These are phyloP conservation scores for Leishmania braziliensis DNA, from an alignment of 208 protist genomes.

Conservation along the genomic window DNA sequence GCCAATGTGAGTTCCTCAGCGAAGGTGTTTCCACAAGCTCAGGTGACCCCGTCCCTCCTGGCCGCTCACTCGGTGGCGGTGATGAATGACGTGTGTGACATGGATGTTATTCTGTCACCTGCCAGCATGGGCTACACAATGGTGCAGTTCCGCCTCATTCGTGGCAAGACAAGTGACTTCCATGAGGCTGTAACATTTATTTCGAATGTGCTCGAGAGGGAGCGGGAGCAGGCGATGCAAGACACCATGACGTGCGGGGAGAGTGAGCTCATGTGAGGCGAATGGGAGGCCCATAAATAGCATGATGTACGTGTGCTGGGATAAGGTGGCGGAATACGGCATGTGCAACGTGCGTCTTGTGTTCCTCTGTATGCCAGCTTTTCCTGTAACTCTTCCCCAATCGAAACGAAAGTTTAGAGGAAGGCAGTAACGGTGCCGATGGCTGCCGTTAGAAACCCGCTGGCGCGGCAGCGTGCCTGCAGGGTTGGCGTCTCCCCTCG, in stretches of 20 bases:
- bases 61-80: slow-evolving; percentile 37
- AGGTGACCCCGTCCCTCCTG: no score
- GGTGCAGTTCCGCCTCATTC: slow-evolving; percentile 79
- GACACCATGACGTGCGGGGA: slow-evolving; percentile 84
- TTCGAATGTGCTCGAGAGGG: slow-evolving; percentile 66
- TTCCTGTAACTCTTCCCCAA: background rate
- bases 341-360: background rate
- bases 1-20: background rate
- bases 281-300: background rate
- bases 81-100: slow-evolving; percentile 70
- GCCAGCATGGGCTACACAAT: slow-evolving; percentile 79
- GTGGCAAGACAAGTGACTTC: slow-evolving; percentile 84
- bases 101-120: slow-evolving; percentile 80
- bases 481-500: background rate
- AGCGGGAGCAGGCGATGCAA: slow-evolving; percentile 82
- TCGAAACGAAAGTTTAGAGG: background rate
- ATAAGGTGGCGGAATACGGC: background rate
- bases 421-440: background rate
- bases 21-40: background rate
- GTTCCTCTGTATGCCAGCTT: background rate
- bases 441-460: background rate
- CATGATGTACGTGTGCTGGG: background rate
- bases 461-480: background rate
- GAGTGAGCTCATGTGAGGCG: slow-evolving; percentile 79
- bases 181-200: slow-evolving; percentile 87